Conservation (phyloP, 495 filamentous ascomycete species). For the Mytilinidion resinicola region DNA sequence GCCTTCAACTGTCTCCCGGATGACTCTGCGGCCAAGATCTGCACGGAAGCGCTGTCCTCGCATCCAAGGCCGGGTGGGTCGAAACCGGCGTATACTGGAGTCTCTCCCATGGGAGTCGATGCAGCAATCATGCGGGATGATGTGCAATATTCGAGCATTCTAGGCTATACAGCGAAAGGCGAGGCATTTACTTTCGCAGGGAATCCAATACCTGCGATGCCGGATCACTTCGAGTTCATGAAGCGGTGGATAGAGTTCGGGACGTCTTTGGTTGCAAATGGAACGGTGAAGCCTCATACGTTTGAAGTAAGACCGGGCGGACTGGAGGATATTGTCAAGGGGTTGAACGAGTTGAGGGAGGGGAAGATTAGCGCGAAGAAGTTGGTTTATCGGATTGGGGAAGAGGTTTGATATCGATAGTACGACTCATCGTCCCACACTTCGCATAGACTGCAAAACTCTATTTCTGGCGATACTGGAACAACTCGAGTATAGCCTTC, state of each 20-base stretch:
- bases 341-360: conserved; percentile 44
- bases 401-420: too few relatives aligned
- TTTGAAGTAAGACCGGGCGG: conserved; percentile 40
- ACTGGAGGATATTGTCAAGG: conserved; percentile 46
- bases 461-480: too few relatives aligned
- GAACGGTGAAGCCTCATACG: conserved; percentile 46
- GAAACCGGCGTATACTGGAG: conserved; percentile 7
- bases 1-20: conserved; percentile 32
- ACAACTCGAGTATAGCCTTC: too few relatives aligned
- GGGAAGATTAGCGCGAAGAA: conserved; percentile 52
- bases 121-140: conserved; percentile 9
- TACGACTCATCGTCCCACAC: too few relatives aligned
- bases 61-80: background rate
- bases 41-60: conserved; percentile 8
- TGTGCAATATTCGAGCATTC: conserved; percentile 23
- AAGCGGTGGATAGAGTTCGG: conserved; percentile 34
- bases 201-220: conserved; percentile 10
- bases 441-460: too few relatives aligned
- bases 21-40: conserved; percentile 23
- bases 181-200: conserved; percentile 21
- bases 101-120: conserved; percentile 4
- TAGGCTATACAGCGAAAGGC: conserved; percentile 28
- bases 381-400: conserved; percentile 38
- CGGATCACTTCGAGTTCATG: conserved; percentile 36
- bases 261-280: conserved; percentile 41